Evolutionary conservation across 345 rosid genomes (phyloP).

Genomic region (Aethionema arabicum): DNA sequence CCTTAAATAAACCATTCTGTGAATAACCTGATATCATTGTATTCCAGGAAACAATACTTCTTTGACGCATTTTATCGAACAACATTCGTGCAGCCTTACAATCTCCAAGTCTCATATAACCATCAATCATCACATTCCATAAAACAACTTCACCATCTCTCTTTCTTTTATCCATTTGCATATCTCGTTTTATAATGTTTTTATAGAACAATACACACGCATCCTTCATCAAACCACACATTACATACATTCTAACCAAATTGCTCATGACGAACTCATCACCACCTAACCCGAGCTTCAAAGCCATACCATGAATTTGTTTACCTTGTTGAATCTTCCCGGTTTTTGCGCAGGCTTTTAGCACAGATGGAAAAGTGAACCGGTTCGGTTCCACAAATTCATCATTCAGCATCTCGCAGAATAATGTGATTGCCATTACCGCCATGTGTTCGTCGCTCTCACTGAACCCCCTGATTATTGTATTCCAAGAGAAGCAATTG

Average conservation of each 20-base stretch:
- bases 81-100: conserved; percentile 40
- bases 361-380: conserved; percentile 65
- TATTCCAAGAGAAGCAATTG: conserved; percentile 80
- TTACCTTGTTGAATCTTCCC: conserved; percentile 54
- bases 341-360: conserved; percentile 57
- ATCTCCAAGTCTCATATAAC: conserved; percentile 55
- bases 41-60: conserved; percentile 68
- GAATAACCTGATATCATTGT: conserved; percentile 70
- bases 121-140: conserved; percentile 77
- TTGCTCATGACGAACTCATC: conserved; percentile 67
- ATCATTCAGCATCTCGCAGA: conserved; percentile 46
- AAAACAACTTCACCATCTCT: conserved; percentile 58
- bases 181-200: conserved; percentile 32
- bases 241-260: conserved; percentile 67
- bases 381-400: conserved; percentile 51
- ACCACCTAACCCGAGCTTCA: conserved; percentile 50
- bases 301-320: conserved; percentile 56
- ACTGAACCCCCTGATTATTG: conserved; percentile 62
- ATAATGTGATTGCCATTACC: conserved; percentile 42
- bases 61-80: conserved; percentile 56
- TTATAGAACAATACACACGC: conserved; percentile 46
- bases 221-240: conserved; percentile 56
- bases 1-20: conserved; percentile 53
- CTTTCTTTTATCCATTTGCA: conserved; percentile 40
- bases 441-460: conserved; percentile 42